Evolutionary conservation across 2,329 filamentous ascomycete species (phyloP).

Genomic region (Colletotrichum sp.): DNA sequence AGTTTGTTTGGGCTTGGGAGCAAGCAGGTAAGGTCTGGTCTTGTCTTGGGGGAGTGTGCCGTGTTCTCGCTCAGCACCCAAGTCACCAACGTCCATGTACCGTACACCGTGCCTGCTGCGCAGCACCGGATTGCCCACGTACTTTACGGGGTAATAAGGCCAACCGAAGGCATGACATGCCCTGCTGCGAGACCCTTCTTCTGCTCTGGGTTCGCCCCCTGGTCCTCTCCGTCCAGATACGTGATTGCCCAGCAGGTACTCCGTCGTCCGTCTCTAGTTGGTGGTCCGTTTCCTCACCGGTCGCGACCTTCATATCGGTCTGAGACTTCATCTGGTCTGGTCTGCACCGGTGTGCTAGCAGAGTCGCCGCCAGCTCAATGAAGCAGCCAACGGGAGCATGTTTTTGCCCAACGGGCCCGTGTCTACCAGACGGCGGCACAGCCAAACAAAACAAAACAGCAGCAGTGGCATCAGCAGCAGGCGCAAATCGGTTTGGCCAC

Average conservation of each 20-base stretch:
- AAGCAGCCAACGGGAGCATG: neutral
- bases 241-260: neutral
- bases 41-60: neutral
- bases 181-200: neutral
- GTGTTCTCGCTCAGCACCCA: neutral
- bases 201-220: neutral
- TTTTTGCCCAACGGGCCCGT: neutral
- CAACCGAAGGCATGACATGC: neutral
- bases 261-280: neutral
- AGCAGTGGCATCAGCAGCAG: neutral
- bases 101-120: neutral
- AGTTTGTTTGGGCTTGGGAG: neutral
- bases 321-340: neutral
- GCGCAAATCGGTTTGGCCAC: neutral
- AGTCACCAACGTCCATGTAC: neutral
- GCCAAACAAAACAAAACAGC: neutral
- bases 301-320: neutral
- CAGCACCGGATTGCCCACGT: neutral
- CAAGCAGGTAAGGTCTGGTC: neutral
- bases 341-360: neutral
- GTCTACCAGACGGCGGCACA: neutral
- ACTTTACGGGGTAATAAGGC: neutral
- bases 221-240: neutral
- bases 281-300: neutral
- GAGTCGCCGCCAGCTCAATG: neutral